Conservation (phyloP, 148 eudicot species). For the Amaranthus cruentus region DNA sequence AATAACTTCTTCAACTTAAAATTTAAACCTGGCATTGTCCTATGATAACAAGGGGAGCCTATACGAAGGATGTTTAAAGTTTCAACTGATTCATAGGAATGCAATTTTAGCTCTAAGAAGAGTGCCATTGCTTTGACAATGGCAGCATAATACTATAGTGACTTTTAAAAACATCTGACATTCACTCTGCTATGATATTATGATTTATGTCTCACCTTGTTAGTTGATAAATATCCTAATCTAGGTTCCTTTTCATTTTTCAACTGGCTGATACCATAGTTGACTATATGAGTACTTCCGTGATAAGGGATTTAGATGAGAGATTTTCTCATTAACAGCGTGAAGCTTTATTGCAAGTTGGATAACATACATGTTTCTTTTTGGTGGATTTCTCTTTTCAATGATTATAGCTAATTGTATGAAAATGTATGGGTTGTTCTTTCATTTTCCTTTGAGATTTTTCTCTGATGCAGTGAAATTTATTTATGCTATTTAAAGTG, state of each 20-base stretch:
- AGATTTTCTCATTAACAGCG: no score
- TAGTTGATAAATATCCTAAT: neutral
- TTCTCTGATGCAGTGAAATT: neutral
- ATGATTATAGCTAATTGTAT: no score
- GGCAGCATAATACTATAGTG: neutral
- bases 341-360: no score
- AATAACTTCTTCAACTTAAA: neutral
- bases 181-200: neutral
- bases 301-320: no score
- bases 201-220: neutral
- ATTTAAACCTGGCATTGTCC: neutral
- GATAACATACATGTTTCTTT: no score
- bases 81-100: neutral
- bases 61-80: neutral
- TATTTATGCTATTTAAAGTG: neutral
- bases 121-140: neutral
- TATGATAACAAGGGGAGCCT: neutral
- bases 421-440: neutral
- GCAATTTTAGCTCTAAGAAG: neutral
- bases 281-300: no score
- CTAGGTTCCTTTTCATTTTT: neutral
- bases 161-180: neutral
- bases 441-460: neutral
- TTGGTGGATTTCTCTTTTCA: no score
- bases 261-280: neutral